Evolutionary conservation across 345 rosid genomes (phyloP).

Genomic region (Arabidopsis arenosa): DNA sequence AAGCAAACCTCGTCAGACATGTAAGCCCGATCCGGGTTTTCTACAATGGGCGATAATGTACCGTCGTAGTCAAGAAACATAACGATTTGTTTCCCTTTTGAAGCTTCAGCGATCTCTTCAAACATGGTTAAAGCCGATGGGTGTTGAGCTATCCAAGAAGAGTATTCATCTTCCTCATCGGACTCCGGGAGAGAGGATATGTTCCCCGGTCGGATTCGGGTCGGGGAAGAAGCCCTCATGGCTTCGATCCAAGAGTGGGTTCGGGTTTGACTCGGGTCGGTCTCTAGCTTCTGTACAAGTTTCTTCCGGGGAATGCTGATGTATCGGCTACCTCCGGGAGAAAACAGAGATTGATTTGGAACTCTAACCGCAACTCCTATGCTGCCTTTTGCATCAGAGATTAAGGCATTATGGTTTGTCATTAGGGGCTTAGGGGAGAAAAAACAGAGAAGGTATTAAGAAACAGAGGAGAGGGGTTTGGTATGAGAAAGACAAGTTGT

Average conservation of each 20-base stretch:
- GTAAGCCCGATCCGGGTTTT: conserved; percentile 83
- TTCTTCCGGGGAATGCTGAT: conserved; percentile 45
- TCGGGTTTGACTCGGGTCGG: conserved; percentile 48
- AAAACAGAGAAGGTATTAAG: conserved; percentile 43
- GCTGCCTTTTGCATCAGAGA: conserved; percentile 53
- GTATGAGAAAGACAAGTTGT: conserved; percentile 32
- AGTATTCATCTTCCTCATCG: conserved; percentile 45
- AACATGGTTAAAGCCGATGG: conserved; percentile 85
- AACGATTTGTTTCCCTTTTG: conserved; percentile 73
- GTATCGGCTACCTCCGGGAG: conserved; percentile 30
- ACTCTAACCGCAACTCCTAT: conserved; percentile 48
- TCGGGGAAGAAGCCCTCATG: conserved; percentile 88
- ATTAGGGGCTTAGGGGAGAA: conserved; percentile 31
- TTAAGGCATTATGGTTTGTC: conserved; percentile 72
- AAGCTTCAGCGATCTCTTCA: conserved; percentile 60
- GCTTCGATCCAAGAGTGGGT: conserved; percentile 71
- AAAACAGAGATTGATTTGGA: conserved; percentile 35
- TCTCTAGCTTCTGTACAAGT: conserved; percentile 52
- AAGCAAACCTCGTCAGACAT: conserved; percentile 68
- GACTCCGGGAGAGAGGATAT: conserved; percentile 31
- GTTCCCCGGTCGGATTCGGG: conserved; percentile 51
- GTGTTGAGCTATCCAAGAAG: conserved; percentile 70
- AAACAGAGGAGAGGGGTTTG: conserved; percentile 32
- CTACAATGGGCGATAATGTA: conserved; percentile 89
- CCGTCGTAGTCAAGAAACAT: conserved; percentile 97